Evolutionary conservation across 371 early-diverging fungal genomes (phyloP).

Genomic region (Lichtheimia hyalospora): DNA sequence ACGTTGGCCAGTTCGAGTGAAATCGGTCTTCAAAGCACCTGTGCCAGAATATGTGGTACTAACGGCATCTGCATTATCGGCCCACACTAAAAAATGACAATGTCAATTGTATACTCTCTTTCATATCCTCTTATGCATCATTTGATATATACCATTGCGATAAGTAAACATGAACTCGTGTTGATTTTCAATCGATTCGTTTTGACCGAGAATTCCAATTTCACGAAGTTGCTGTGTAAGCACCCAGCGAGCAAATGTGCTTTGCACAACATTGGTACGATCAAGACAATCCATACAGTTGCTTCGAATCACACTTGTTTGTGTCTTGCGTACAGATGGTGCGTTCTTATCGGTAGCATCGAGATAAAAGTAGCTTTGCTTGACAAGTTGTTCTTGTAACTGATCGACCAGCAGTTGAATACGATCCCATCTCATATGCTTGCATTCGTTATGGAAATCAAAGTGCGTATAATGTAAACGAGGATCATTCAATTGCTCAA

Average conservation of each 20-base stretch:
- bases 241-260: conserved; percentile 76
- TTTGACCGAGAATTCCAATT: conserved; percentile 56
- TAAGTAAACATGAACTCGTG: conserved; percentile 37
- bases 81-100: conserved; percentile 78
- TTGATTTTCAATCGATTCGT: conserved; percentile 61
- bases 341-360: conserved; percentile 12
- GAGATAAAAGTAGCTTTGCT: conserved; percentile 52
- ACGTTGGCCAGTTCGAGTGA: conserved; percentile 90
- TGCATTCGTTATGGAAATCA: conserved; percentile 96
- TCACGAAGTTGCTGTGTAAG: conserved; percentile 69
- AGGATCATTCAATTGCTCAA: conserved; percentile 62
- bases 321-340: conserved; percentile 44
- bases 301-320: conserved; percentile 89
- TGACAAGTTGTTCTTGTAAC: conserved; percentile 62
- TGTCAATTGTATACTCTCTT: background rate
- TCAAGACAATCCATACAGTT: conserved; percentile 99
- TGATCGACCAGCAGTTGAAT: conserved; percentile 76
- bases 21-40: conserved; percentile 97
- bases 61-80: conserved; percentile 98
- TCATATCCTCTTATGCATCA: background rate
- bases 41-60: conserved; percentile 97
- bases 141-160: conserved; percentile 54
- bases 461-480: conserved; percentile 82
- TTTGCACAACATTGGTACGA: conserved; percentile 98
- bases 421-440: conserved; percentile 86